Evolutionary conservation across 208 protist genomes (phyloP).

Genomic region (Trichomonas tenax): DNA sequence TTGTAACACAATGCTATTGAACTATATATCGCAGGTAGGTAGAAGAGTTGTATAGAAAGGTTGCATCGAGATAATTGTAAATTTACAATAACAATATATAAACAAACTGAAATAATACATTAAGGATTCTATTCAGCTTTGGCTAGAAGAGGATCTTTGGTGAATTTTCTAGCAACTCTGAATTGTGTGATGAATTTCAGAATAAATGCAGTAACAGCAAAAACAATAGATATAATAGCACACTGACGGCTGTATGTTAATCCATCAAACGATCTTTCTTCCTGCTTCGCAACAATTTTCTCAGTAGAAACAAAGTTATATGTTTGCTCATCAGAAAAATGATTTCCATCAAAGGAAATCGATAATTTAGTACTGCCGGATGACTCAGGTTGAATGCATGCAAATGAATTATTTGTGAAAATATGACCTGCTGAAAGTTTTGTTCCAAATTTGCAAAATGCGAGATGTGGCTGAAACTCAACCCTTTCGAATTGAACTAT

Average conservation of each 20-base stretch:
- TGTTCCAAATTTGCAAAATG: not conserved
- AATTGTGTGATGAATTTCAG: not conserved
- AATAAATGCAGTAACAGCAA: not conserved
- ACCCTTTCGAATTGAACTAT: not conserved
- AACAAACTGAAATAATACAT: no score
- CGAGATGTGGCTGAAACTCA: not conserved
- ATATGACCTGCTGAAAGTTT: not conserved
- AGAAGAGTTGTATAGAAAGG: no score
- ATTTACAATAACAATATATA: no score
- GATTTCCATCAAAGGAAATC: not conserved
- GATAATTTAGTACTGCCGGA: not conserved
- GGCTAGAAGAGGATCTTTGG: no score
- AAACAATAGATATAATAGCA: not conserved
- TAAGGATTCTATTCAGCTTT: no score
- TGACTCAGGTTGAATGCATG: not conserved
- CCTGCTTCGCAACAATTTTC: not conserved
- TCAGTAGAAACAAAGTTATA: not conserved
- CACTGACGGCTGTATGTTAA: not conserved
- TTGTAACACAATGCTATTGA: no score
- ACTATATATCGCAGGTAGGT: no score
- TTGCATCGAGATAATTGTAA: no score
- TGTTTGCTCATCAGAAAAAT: not conserved
- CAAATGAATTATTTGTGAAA: not conserved
- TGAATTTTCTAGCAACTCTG: no score
- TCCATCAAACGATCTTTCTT: not conserved